Evolutionary conservation across 352 stramenopile genomes (phyloP), one percentile per base, ranked within the genome.

Genomic region (Phytopythium cucurbitacearum): DNA sequence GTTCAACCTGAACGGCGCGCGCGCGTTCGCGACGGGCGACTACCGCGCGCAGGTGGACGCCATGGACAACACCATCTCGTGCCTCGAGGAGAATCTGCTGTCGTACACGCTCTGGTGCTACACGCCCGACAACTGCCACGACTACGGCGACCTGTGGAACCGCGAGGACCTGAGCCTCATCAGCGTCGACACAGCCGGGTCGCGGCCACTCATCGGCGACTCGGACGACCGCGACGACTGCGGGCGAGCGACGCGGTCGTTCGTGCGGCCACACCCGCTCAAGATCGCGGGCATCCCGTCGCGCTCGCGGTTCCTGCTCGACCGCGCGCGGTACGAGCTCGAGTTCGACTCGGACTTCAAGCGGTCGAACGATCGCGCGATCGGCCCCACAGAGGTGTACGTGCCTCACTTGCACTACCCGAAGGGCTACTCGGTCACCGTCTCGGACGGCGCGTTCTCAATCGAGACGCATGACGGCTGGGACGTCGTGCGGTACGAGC

Each of bases 21-120:
- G 44, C 2, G 72, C 80, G 13, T 90, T 69, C 56, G 44, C 38
- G 15, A 69, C 64, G 3, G 75, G 73, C 15, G 59, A 91, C 57
- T 91, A 83, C 57, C 55, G 53, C 11, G 64, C 58, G 1, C 74
- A 87, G 43, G 56, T 66, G n/a, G 70, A 76, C 15, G 83, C 82
- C n/a, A 51, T 94, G 45, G 71, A 92, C 68, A 74, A 85, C 55
- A 94, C 82, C 9, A 78, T 95, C 34, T 60, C 66, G 45, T 80
- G 69, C 15, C 60, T 95, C 13, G 85, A 95, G 54, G 69, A 71
- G 32, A 87, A 83, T 46, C 39, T 91, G 54, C 55, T 94, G 10
- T 89, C 71, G 45, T 95, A 84, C 54, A 91, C 80, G 42, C 52
- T 94, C 33, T 95, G 84, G 85, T 89, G 74, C 52, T 95, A 95